Base-by-base conservation (phyloP, 75 land plant genomes). In the Isoetes taiwanensis region DNA sequence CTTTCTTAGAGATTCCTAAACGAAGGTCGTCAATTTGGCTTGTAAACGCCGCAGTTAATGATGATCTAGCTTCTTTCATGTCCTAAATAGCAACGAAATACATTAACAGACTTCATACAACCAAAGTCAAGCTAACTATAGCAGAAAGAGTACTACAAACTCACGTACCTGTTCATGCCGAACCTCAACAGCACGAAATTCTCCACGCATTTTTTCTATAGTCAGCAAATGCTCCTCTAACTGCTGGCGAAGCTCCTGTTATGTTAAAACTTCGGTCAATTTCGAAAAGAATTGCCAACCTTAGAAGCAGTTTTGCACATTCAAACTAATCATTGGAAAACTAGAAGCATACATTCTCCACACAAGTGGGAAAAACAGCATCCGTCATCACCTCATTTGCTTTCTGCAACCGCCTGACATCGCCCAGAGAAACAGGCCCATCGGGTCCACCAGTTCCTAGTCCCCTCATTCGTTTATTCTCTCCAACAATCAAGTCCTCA, bases 341-440 rank as follows among this genome's bases (percentile, higher is more conserved):
- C 40, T 17, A 16, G 17, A 65, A 3, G 32, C 56, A 38, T 12
- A 74, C 20, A 37, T 29, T 42, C n/a, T 21, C 19, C 10, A 12
- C 8, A 5, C 24, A 34, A 48, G 20, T 59, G 8, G 1, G 6
- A 56, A 19, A 54, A 28, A 1, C 34, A 17, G 58, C 32, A 31
- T 41, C 28, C 34, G 10, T 10, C 26, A 66, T 59, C 65, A 93
- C 98, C 85, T 69, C 76, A 72, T 93, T 93, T 60, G 89, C 83
- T 11, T 81, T 68, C 53, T 93, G 94, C 70, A 93, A 80, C 30
- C 84, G 83, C 46, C 90, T 71, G 41, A 93, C 84, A 81, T 93
- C 98, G 77, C 84, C 83, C 52, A 87, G 87, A 30, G 77, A 83
- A 32, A 93, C 68, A 42, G 95, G 89, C 52, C 97, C 97, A 8